Conservation (phyloP, 768 basidiomycete genomes). For the Lactarius sp. region DNA sequence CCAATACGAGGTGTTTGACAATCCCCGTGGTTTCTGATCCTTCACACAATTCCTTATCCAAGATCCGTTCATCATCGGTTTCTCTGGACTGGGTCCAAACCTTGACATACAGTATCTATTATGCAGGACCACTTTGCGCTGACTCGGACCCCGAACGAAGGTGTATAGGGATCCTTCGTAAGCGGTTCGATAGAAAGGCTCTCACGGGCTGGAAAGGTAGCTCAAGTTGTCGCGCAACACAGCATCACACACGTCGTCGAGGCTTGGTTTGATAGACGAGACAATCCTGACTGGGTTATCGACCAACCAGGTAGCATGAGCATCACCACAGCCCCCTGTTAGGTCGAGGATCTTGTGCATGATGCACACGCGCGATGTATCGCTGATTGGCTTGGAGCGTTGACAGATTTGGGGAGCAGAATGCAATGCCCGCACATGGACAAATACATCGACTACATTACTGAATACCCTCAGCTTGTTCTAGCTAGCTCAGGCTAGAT, state of each 20-base stretch:
- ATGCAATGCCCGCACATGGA: no score
- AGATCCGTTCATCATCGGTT: slow-evolving; percentile 33
- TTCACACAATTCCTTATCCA: slow-evolving; percentile 67
- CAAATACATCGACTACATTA: no score
- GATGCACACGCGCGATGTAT: no score
- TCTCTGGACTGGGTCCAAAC: neutral
- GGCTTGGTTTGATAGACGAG: slow-evolving; percentile 48
- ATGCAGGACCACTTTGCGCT: slow-evolving; percentile 64
- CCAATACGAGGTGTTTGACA: slow-evolving; percentile 65
- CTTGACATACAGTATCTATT: neutral
- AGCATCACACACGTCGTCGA: slow-evolving; percentile 55
- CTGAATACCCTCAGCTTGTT: no score
- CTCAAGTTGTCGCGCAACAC: slow-evolving; percentile 60
- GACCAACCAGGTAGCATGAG: slow-evolving; percentile 36
- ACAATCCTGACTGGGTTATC: slow-evolving; percentile 42
- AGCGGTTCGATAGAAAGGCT: neutral
- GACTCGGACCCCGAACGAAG: slow-evolving; percentile 69
- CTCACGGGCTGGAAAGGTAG: slow-evolving; percentile 56
- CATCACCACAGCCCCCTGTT: neutral
- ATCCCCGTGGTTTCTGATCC: slow-evolving; percentile 63
- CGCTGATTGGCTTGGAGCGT: no score
- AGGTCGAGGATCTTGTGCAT: no score
- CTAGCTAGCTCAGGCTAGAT: no score
- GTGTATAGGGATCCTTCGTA: slow-evolving; percentile 27
- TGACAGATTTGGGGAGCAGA: no score